These are phyloP conservation scores for Asterochloris sp. DNA, from an alignment of 139 green algal genomes.

Conservation along the genomic window DNA sequence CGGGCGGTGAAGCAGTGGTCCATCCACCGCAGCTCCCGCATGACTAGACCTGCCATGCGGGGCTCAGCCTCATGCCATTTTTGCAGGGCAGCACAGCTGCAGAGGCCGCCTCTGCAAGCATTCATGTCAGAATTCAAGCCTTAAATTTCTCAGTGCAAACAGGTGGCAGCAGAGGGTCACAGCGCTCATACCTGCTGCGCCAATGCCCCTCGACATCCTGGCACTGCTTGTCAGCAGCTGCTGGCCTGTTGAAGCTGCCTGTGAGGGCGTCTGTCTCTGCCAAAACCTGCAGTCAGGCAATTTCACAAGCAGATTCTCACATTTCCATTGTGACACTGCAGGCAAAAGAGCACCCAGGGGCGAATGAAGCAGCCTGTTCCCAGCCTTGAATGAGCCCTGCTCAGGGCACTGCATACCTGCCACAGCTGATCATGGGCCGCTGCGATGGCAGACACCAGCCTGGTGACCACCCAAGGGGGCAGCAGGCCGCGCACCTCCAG, in stretches of 20 bases:
- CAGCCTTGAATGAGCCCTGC: not conserved
- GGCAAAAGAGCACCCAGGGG: not conserved
- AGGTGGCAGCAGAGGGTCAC: no score
- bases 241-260: conserved; percentile 31
- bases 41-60: no score
- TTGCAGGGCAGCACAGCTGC: no score
- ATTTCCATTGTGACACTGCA: not conserved
- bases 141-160: no score
- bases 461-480: conserved; percentile 38
- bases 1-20: no score
- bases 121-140: no score
- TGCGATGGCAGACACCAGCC: conserved; percentile 21
- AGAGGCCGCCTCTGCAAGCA: no score
- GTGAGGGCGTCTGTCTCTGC: conserved; percentile 24
- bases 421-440: conserved; percentile 24
- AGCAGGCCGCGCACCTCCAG: conserved; percentile 34
- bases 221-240: not conserved
- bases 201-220: no score
- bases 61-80: no score
- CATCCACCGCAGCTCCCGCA: no score
- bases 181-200: no score
- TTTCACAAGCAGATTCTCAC: not conserved
- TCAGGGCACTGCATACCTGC: conserved; percentile 2
- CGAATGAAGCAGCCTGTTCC: not conserved
- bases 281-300: not conserved